These are phyloP conservation scores for Marchantia paleacea DNA, from an alignment of 225 moss, liverwort and hornwort genomes.

Conservation along the genomic window DNA sequence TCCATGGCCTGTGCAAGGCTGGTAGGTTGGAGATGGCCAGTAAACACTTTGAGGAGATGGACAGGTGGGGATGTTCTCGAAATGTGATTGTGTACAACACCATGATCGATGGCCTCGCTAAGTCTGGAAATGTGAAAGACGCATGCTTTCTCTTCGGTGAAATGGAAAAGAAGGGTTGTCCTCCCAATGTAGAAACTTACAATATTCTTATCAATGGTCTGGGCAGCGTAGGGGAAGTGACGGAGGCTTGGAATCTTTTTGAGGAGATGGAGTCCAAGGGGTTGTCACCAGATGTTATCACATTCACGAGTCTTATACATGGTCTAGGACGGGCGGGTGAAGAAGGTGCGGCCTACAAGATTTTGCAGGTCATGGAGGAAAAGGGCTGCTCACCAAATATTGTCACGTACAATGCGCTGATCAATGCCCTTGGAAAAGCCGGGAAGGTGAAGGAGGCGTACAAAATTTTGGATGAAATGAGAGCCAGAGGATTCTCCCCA, in stretches of 20 bases:
- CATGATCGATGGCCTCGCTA: slow-evolving; percentile 76
- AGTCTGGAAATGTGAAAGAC: slow-evolving; percentile 68
- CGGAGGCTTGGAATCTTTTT: slow-evolving; percentile 72
- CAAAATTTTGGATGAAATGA: slow-evolving; percentile 46
- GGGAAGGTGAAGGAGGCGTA: slow-evolving; percentile 56
- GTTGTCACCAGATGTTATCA: slow-evolving; percentile 67
- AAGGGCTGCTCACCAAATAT: slow-evolving; percentile 67
- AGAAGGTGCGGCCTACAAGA: slow-evolving; percentile 51
- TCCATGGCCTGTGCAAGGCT: slow-evolving; percentile 76
- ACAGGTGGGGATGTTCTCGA: slow-evolving; percentile 43
- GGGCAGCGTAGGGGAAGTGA: slow-evolving; percentile 63
- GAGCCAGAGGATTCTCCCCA: slow-evolving; percentile 41
- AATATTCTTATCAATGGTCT: slow-evolving; percentile 86
- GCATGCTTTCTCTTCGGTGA: slow-evolving; percentile 66
- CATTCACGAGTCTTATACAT: slow-evolving; percentile 76
- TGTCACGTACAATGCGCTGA: slow-evolving; percentile 70
- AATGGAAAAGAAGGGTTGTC: slow-evolving; percentile 61
- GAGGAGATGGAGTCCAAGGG: slow-evolving; percentile 71
- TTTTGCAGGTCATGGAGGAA: slow-evolving; percentile 70
- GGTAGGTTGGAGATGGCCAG: slow-evolving; percentile 65
- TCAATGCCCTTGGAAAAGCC: slow-evolving; percentile 74
- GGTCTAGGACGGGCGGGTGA: slow-evolving; percentile 64
- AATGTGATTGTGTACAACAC: slow-evolving; percentile 76
- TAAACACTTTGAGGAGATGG: slow-evolving; percentile 71
- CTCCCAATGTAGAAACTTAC: slow-evolving; percentile 71